These are phyloP conservation scores for Penicillium longicatenatum DNA, from an alignment of 495 filamentous ascomycete species.

Conservation along the genomic window DNA sequence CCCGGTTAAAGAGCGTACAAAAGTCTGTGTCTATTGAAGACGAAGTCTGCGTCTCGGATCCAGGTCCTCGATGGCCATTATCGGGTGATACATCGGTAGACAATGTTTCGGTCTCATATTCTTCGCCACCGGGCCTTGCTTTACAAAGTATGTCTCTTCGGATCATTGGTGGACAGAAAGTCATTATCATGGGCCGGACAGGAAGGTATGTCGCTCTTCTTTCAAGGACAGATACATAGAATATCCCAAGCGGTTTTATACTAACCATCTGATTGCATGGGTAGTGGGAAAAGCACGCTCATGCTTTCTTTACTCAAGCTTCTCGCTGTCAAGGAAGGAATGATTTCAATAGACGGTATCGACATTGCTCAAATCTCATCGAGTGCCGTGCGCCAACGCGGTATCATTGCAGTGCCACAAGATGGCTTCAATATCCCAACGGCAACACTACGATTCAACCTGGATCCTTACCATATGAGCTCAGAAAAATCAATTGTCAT, in stretches of 20 bases:
- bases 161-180: background rate
- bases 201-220: constrained; percentile 1
- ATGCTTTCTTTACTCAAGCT: constrained; percentile 7
- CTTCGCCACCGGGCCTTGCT: background rate
- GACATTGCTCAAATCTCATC: background rate
- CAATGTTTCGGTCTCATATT: background rate
- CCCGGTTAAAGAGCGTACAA: constrained; percentile 9
- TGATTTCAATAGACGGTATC: background rate
- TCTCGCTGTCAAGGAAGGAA: background rate
- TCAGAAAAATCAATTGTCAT: background rate
- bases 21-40: constrained; percentile 1
- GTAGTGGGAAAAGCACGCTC: constrained; percentile 8
- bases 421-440: constrained; percentile 11
- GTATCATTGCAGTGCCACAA: constrained; percentile 10
- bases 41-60: background rate
- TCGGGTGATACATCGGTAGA: background rate
- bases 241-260: background rate
- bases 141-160: background rate
- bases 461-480: constrained; percentile 7
- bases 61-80: constrained; percentile 2
- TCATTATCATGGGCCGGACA: constrained; percentile 6
- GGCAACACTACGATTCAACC: constrained; percentile 2
- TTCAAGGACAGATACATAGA: background rate
- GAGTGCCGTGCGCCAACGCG: background rate
- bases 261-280: background rate